phyloP scores from a whole-genome alignment of 2,329 filamentous ascomycete species.

The Paramyrothecium roridum region DNA sequence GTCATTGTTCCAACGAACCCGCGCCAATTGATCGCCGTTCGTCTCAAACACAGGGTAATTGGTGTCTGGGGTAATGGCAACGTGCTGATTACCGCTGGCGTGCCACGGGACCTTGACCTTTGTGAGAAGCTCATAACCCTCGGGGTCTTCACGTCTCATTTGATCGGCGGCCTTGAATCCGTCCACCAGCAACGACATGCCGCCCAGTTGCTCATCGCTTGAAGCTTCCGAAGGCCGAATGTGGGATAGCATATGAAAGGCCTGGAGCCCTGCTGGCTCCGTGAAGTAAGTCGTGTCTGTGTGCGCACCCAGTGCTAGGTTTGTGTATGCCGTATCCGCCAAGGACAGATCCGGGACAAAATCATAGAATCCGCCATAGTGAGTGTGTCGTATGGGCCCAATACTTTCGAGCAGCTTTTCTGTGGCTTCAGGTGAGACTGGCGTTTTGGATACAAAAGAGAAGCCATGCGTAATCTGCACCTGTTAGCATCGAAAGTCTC shows the following conservation, averaged over 20 bases:
- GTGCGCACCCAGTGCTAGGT: slow-evolving; percentile 75
- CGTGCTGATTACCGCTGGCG: slow-evolving; percentile 84
- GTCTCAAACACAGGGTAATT: slow-evolving; percentile 71
- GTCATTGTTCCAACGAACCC: slow-evolving; percentile 90
- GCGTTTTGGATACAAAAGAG: slow-evolving; percentile 70
- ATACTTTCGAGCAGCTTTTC: slow-evolving; percentile 75
- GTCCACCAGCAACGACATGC: slow-evolving; percentile 79
- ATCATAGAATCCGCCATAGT: slow-evolving; percentile 80
- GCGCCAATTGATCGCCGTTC: slow-evolving; percentile 39
- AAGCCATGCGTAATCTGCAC: slow-evolving; percentile 67
- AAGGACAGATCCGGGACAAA: slow-evolving; percentile 86
- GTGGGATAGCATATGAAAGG: slow-evolving; percentile 85
- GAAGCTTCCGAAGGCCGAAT: slow-evolving; percentile 38
- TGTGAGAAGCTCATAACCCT: slow-evolving; percentile 56
- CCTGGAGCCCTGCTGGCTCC: slow-evolving; percentile 85
- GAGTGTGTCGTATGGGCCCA: slow-evolving; percentile 82
- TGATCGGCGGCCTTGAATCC: slow-evolving; percentile 71
- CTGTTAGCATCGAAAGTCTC: slow-evolving; percentile 7
- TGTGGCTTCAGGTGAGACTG: slow-evolving; percentile 65
- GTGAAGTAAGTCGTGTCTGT: slow-evolving; percentile 97
- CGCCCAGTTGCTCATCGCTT: slow-evolving; percentile 50
- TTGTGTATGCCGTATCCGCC: slow-evolving; percentile 91
- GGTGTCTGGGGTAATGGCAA: slow-evolving; percentile 71
- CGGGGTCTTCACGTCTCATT: slow-evolving; percentile 50
- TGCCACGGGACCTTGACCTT: slow-evolving; percentile 67